A percentile compares a stretch with the other conserved stretches of the same genome.
These are phyloP conservation scores for Arabidopsis lyrata DNA, from an alignment of 441 rosid genomes.

Conservation along the genomic window DNA sequence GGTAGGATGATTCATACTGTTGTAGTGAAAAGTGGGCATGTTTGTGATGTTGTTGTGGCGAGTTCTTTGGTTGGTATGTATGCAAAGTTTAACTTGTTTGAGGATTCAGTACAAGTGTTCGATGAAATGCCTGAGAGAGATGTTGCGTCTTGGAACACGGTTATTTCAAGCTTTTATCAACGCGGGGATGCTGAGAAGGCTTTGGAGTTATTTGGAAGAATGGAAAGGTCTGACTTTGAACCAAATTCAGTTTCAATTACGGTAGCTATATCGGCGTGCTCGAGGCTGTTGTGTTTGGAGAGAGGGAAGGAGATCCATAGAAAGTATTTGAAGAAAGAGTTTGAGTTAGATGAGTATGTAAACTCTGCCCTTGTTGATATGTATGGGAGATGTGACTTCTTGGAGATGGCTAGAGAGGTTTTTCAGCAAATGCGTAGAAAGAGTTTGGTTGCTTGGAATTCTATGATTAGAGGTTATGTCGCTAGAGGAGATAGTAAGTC, in stretches of 20 bases:
- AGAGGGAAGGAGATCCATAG: slow-evolving; percentile 68
- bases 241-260: slow-evolving; percentile 72
- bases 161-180: slow-evolving; percentile 74
- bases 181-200: slow-evolving; percentile 63
- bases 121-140: slow-evolving; percentile 77
- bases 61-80: slow-evolving; percentile 68
- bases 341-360: slow-evolving; percentile 57
- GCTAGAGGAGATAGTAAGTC: slow-evolving; percentile 55
- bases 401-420: slow-evolving; percentile 63
- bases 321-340: slow-evolving; percentile 47
- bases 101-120: slow-evolving; percentile 52
- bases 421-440: slow-evolving; percentile 55
- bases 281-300: slow-evolving; percentile 67
- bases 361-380: slow-evolving; percentile 75
- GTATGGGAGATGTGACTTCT: slow-evolving; percentile 68
- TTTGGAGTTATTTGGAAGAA: slow-evolving; percentile 56
- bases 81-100: slow-evolving; percentile 56
- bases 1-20: slow-evolving; percentile 63
- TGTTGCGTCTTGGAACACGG: slow-evolving; percentile 71
- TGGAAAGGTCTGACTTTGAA: slow-evolving; percentile 61
- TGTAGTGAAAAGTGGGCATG: slow-evolving; percentile 57
- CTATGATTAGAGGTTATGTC: slow-evolving; percentile 60
- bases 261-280: slow-evolving; percentile 57
- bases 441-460: slow-evolving; percentile 67
- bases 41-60: slow-evolving; percentile 57